Base-by-base conservation (phyloP, 2,329 filamentous ascomycete genomes). In the Neonectria faginata region DNA sequence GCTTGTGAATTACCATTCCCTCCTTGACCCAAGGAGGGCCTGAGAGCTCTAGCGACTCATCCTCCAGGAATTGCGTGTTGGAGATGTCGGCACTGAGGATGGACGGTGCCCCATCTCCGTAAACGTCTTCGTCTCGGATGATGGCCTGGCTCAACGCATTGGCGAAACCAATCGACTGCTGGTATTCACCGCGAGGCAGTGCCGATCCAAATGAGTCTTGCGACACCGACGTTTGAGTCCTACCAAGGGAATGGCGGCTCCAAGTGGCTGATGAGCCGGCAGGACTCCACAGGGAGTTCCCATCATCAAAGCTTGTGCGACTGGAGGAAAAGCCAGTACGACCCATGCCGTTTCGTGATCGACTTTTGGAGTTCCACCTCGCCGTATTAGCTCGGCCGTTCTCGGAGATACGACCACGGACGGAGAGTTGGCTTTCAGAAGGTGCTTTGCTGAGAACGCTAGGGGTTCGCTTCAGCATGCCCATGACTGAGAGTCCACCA, bases 1-100 rank as follows among this genome's bases (percentile, higher is more conserved):
- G 95, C 79, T 98, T 98, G 82, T 99, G 95, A 71, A 95, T 95
- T 20, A 98, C 84, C 72, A 97, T 93, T 67, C 96, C 96, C 79
- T 99, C 96, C 80, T 99, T 99, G 29, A 97, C 91, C 96, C 96
- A 99, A 0, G 96, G 96, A n/a, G 96, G 93, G 25, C 96, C 96
- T 11, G 92, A 89, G 42, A 99, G 88, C 75, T 97, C 94, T 12
- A 99, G 86, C 0, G 91, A 93, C 74, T 99, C 96, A 74, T 98
- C 96, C 73, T 97, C 95, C 0, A 98, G 87, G 10, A 97, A 82
- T 27, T 91, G 88, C 5, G 87, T 83, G 1, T 82, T 82, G 1
- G 82, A 83, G 36, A 88, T 80, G 48, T 88, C 87, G 31, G 90
- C 89, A 71, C 91, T 90, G 67, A 85, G 82, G 70, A 82, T 83